Evolutionary conservation across 2,329 filamentous ascomycete genomes (phyloP), one percentile per base, ranked within the genome.

Genomic region (Cordyceps pruinosa): DNA sequence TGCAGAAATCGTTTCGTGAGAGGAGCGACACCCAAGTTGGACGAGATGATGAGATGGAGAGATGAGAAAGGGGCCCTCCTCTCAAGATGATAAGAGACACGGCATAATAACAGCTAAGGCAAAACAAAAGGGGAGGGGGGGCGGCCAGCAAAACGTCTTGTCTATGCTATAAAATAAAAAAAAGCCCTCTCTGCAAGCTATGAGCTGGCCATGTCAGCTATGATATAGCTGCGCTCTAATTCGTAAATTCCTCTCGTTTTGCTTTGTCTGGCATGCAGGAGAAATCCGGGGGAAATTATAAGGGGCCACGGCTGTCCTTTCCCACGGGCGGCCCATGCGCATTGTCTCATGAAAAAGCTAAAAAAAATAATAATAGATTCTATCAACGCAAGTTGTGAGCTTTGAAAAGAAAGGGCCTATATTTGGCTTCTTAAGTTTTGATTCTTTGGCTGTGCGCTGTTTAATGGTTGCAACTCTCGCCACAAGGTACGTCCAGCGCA

Each of bases 241-340:
- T 25, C 13, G n/a, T 32, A 42, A 44, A 32, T 44, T 42, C 28
- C 39, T n/a, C 39, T 53, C 39, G 25, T 44, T 52, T 41, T 51
- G 48, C 35, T 41, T 51, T 35, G 49, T 44, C 50, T 53, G 34
- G 47, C 25, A 53, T 44, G 50, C 50, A 53, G 39, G 26, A 53
- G 26, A 53, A 32, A 26, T 44, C 26, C 37, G 19, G 28, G 50
- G 50, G 50, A 53, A 44, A 53, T 53, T 44, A 51, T 41, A 51
- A 48, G 48, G 48, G 48, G 48, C 35, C 23, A 28, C 34, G 25
- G 19, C 48, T 21, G 13, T 35, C 41, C 35, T 25, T n/a, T 30
- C 25, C 35, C 35, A 41, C 30, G 19, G 46, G 23, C 48, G 48
- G 48, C 25, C 48, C 35, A 41, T 34, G 48, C 48, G 25, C 48